Percentiles rank a stretch among this genome's conserved stretches.
Conservation (phyloP, 306 rosid genomes). For the Glycine soja region DNA sequence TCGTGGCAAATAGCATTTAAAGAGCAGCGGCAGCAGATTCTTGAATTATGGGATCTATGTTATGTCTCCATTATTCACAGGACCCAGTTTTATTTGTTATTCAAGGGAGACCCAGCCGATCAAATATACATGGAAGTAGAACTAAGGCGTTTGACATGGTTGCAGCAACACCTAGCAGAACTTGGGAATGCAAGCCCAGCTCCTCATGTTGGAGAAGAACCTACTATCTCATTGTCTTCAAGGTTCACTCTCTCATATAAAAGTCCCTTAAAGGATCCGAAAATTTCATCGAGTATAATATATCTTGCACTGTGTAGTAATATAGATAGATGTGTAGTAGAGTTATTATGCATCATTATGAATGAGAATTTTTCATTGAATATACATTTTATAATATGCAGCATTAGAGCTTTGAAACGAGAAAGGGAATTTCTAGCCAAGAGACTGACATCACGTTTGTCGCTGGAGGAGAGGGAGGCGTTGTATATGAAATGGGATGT, state of each 20-base stretch:
- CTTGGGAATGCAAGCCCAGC: conserved; percentile 96
- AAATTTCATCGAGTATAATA: not conserved
- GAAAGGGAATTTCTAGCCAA: conserved; percentile 97
- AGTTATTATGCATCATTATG: not conserved
- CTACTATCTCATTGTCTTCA: conserved; percentile 84
- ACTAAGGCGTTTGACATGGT: conserved; percentile 93
- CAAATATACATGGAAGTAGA: conserved; percentile 98
- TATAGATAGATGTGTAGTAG: too few species aligned
- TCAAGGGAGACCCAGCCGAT: conserved; percentile 95
- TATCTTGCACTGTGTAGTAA: not conserved
- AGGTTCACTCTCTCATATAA: conserved; percentile 56
- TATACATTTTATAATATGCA: conserved; percentile 52
- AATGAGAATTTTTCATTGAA: conserved; percentile 14
- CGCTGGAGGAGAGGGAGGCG: conserved; percentile 80
- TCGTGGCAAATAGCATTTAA: conserved; percentile 85
- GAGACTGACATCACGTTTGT: conserved; percentile 83
- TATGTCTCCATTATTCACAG: conserved; percentile 94
- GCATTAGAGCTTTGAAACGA: conserved; percentile 77
- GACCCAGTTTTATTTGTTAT: conserved; percentile 93
- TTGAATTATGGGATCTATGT: conserved; percentile 93
- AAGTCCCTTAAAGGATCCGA: too few species aligned
- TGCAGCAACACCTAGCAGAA: conserved; percentile 89
- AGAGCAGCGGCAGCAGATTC: conserved; percentile 85
- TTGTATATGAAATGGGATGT: conserved; percentile 93
- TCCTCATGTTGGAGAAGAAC: conserved; percentile 84